A percentile compares a stretch with the other conserved stretches of the same genome.
phyloP scores from a whole-genome alignment of 164 flowering plant species.

The Liquidambar formosana region DNA sequence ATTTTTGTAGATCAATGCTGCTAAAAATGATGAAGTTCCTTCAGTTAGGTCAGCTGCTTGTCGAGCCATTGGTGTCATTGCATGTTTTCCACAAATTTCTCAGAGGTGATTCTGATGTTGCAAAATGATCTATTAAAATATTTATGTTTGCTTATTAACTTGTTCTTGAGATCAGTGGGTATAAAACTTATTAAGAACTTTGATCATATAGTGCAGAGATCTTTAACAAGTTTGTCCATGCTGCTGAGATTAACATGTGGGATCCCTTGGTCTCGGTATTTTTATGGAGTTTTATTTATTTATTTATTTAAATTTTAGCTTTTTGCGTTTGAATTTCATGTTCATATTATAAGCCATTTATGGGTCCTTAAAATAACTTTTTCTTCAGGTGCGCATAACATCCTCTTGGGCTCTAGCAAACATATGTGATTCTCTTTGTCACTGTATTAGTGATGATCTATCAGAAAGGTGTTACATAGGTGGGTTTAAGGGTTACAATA shows the following conservation, averaged over 20 bases:
- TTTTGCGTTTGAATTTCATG: neutral
- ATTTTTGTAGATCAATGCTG: slow-evolving; percentile 56
- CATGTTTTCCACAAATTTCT: slow-evolving; percentile 70
- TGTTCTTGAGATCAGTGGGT: neutral
- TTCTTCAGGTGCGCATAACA: slow-evolving; percentile 74
- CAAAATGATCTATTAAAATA: neutral
- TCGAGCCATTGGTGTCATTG: slow-evolving; percentile 89
- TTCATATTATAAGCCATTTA: neutral
- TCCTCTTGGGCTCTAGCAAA: slow-evolving; percentile 98
- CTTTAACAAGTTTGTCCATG: slow-evolving; percentile 60
- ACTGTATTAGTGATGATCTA: slow-evolving; percentile 30
- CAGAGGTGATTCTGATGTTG: slow-evolving; percentile 47
- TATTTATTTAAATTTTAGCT: neutral
- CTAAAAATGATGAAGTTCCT: slow-evolving; percentile 63
- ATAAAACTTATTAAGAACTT: slow-evolving; percentile 14
- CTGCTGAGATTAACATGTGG: slow-evolving; percentile 56
- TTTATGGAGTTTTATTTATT: neutral
- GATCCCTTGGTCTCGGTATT: slow-evolving; percentile 65
- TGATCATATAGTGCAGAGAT: slow-evolving; percentile 56
- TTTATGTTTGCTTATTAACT: neutral
- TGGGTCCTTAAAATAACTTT: slow-evolving; percentile 4
- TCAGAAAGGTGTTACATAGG: slow-evolving; percentile 28
- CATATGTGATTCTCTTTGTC: slow-evolving; percentile 76
- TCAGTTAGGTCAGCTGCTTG: slow-evolving; percentile 94
- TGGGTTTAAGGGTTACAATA: slow-evolving; percentile 13